A percentile compares a stretch with the other conserved stretches of the same genome.
phyloP scores from a whole-genome alignment of 768 basidiomycete species.

The Rhizopogon vinicolor region DNA sequence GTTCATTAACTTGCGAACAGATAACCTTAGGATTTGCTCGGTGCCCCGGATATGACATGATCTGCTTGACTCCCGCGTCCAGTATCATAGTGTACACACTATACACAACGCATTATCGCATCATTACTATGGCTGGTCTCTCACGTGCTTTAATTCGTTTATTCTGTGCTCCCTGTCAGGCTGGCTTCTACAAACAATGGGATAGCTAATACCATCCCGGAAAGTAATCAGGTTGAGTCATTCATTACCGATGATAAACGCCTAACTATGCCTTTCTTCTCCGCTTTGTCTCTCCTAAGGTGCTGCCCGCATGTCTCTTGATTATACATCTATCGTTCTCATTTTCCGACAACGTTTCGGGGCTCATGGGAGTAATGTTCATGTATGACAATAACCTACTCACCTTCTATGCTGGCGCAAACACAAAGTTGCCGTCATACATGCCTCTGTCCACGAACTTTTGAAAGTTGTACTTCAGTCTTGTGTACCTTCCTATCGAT shows the following conservation, averaged over 20 bases:
- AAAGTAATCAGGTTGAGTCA: neutral
- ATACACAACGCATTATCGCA: neutral
- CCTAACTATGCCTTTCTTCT: neutral
- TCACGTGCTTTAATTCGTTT: neutral
- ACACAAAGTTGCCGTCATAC: neutral
- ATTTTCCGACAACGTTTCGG: neutral
- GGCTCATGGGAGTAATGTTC: neutral
- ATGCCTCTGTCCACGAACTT: neutral
- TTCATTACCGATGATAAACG: too few relatives aligned
- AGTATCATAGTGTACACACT: neutral
- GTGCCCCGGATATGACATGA: neutral
- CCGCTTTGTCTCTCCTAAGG: neutral
- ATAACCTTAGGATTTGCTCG: neutral
- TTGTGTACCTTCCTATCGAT: neutral
- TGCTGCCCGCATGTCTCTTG: too few relatives aligned
- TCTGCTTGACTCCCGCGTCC: neutral
- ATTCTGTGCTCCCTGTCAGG: neutral
- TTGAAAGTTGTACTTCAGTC: neutral
- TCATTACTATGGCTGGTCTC: neutral
- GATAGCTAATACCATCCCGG: neutral
- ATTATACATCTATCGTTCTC: neutral
- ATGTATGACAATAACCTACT: neutral
- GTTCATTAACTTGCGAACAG: neutral
- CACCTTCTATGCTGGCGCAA: neutral
- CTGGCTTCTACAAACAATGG: neutral